Base-by-base conservation (phyloP, 345 rosid genomes). In the Hibiscus syriacus region DNA sequence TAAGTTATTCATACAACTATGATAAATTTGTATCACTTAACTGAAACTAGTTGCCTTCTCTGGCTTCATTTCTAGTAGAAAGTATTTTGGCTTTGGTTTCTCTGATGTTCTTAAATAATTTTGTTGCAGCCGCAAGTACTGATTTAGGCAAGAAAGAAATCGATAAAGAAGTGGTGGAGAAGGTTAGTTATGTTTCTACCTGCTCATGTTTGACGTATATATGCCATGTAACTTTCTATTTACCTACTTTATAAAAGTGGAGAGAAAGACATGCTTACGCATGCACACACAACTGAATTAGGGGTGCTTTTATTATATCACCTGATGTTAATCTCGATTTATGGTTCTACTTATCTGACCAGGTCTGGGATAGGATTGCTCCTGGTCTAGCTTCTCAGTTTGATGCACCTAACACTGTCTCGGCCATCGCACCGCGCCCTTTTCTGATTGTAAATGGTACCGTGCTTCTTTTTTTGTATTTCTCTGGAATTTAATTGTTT, bases 361-460 rank as follows among this genome's bases (percentile, higher is more conserved):
- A 93, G 99, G 97, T 94, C 14, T 94, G 99, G 99, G 77, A 86
- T 76, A 85, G 91, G 73, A 91, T 91, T 69, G 96, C 98, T 70
- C 98, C 98, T 57, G 95, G 93, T 65, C 69, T 94, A 75, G 87
- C 89, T 17, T 87, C 89, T 55, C 69, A 75, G 26, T 86, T 94
- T 65, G 98, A 94, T 74, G 72, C 96, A 0, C 95, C 92, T 20
- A 70, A 83, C 76, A 87, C 93, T 4, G 49, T 91, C 60, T 86
- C 90, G 27, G 80, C 84, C 64, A 86, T 89, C 70, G 86, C 91
- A 50, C 90, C 90, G 25, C 90, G 97, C 4, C 92, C 96, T 17
- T 82, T 93, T 68, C 72, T 85, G 76, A 85, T 90, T 66, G 36
- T 86, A 46, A 87, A 82, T 56, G 97, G 98, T 92, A 82, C 46